These are phyloP conservation scores for Pichia kluyveri DNA, from an alignment of 805 yeast species.

Conservation along the genomic window DNA sequence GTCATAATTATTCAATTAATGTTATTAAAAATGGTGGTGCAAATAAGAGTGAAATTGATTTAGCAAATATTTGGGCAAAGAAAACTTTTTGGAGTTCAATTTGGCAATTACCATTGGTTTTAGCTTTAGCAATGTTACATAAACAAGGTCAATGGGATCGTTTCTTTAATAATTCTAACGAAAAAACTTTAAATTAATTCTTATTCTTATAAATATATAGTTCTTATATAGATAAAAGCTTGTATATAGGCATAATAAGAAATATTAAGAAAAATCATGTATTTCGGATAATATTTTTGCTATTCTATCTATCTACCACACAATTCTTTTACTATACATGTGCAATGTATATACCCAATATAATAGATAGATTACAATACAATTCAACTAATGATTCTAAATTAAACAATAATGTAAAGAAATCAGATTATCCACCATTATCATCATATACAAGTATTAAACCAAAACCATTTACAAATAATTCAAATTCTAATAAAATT, in stretches of 20 bases:
- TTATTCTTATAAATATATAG: no score
- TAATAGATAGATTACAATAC: conserved; percentile 11
- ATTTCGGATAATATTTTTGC: no score
- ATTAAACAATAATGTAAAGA: conserved; percentile 9
- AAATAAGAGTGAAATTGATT: conserved; percentile 47
- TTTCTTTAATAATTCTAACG: conserved; percentile 28
- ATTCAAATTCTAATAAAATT: background rate
- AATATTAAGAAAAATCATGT: no score
- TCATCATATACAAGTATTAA: conserved; percentile 6
- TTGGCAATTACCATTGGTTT: conserved; percentile 84
- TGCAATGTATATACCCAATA: conserved; percentile 40
- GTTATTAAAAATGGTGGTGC: conserved; percentile 27
- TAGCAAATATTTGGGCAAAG: conserved; percentile 66
- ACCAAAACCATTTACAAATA: conserved; percentile 6
- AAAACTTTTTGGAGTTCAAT: conserved; percentile 91
- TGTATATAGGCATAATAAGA: no score
- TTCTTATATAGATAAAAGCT: no score
- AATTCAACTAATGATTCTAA: background rate
- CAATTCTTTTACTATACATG: background rate
- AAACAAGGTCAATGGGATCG: conserved; percentile 94
- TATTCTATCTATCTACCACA: no score
- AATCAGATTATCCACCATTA: conserved; percentile 10
- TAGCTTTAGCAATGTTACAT: conserved; percentile 88
- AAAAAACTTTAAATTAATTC: conserved; percentile 7
- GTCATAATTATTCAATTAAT: conserved; percentile 39